A percentile compares a stretch with the other conserved stretches of the same genome.
These are phyloP conservation scores for Claviceps pazoutovae DNA, from an alignment of 2,329 filamentous ascomycete genomes.

Conservation along the genomic window DNA sequence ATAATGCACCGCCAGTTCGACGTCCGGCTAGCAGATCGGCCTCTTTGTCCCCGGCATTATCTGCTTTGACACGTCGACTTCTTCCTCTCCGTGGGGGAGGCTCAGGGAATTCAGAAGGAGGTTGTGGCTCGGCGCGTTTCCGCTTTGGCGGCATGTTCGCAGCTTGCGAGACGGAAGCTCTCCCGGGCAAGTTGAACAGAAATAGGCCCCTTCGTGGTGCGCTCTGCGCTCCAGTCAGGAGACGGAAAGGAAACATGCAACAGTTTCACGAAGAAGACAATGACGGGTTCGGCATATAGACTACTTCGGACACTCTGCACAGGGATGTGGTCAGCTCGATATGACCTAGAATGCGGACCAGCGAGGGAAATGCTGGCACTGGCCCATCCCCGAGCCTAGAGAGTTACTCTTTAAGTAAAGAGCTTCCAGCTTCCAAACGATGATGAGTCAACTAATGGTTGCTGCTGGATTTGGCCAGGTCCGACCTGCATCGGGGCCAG, in stretches of 20 bases:
- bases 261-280: not conserved
- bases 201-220: not conserved
- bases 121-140: constrained; percentile 17
- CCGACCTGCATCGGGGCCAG: not conserved
- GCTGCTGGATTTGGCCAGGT: too few species aligned
- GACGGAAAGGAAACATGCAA: not conserved
- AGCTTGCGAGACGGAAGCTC: not conserved
- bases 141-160: constrained; percentile 25
- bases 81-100: constrained; percentile 15
- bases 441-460: not conserved
- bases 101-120: constrained; percentile 7
- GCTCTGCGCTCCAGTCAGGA: not conserved
- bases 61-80: constrained; percentile 7
- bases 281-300: not conserved
- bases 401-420: not conserved
- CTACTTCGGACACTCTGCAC: not conserved
- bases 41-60: not conserved
- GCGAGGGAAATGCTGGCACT: not conserved
- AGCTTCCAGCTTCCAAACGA: not conserved
- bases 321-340: not conserved
- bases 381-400: not conserved
- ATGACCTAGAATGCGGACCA: not conserved
- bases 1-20: not conserved
- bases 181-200: not conserved
- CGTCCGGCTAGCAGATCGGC: not conserved